Percentiles rank a stretch among this genome's conserved stretches.
Conservation (phyloP, 805 yeast genomes). For the Metschnikowia picachoensis region DNA sequence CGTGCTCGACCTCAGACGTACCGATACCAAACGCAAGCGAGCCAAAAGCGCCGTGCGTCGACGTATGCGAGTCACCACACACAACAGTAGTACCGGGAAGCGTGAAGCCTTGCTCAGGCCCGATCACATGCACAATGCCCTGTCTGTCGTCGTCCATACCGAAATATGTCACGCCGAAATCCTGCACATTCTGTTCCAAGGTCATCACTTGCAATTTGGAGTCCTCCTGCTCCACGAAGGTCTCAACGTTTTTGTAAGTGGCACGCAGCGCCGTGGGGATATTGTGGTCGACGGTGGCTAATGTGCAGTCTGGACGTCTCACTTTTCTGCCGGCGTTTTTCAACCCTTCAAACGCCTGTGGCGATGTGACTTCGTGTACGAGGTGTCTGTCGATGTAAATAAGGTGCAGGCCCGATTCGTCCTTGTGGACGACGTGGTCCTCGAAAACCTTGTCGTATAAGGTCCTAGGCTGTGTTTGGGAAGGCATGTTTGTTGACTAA, state of each 20-base stretch:
- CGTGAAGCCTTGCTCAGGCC: conserved; percentile 99
- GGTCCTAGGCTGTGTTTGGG: conserved; percentile 38
- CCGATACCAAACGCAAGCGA: conserved; percentile 98
- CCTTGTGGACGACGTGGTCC: conserved; percentile 89
- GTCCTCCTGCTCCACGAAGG: conserved; percentile 87
- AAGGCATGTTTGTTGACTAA: conserved; percentile 6
- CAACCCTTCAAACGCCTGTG: conserved; percentile 98
- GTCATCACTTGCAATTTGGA: conserved; percentile 91
- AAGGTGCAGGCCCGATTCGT: conserved; percentile 81
- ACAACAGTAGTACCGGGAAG: conserved; percentile 98
- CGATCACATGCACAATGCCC: conserved; percentile 97
- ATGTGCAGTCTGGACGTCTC: conserved; percentile 88
- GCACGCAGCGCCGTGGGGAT: conserved; percentile 92
- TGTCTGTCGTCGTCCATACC: conserved; percentile 95
- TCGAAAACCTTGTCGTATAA: conserved; percentile 94
- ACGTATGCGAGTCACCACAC: conserved; percentile 98
- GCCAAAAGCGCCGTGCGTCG: conserved; percentile 99
- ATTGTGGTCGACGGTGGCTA: conserved; percentile 95
- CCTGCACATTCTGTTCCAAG: conserved; percentile 86
- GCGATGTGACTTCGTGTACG: conserved; percentile 98
- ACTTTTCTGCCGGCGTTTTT: conserved; percentile 82
- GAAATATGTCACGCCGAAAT: conserved; percentile 84
- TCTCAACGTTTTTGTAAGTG: conserved; percentile 63
- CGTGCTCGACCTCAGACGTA: conserved; percentile 98
- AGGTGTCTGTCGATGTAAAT: conserved; percentile 94